These are phyloP conservation scores for Penicillium egyptiacum DNA, from an alignment of 495 filamentous ascomycete species.

Conservation along the genomic window DNA sequence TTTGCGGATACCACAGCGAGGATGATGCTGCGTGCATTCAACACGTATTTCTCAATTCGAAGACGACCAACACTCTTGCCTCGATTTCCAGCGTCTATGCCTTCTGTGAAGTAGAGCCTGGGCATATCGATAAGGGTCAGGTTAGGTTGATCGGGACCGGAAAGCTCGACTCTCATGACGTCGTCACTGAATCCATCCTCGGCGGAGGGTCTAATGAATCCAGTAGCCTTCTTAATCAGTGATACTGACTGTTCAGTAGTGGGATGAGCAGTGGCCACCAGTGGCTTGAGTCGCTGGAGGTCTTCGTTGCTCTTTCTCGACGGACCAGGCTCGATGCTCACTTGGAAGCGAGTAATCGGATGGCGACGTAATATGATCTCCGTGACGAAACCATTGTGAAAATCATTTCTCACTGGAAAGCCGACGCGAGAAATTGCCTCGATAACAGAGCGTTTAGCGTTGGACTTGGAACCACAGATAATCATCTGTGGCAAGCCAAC, in stretches of 20 bases:
- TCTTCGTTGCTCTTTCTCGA: background rate
- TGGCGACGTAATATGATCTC: constrained; percentile 25
- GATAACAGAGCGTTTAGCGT: constrained; percentile 62
- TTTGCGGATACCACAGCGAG: background rate
- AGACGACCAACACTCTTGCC: no score
- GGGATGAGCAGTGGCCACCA: background rate
- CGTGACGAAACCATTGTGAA: constrained; percentile 38
- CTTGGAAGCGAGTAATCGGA: background rate
- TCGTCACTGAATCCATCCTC: background rate
- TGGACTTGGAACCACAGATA: constrained; percentile 59
- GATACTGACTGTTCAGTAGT: background rate
- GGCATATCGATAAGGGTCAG: background rate
- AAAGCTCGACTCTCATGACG: background rate
- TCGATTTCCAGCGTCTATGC: no score
- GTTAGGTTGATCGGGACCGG: background rate
- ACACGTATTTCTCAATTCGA: background rate
- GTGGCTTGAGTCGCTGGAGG: background rate
- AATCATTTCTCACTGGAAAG: constrained; percentile 32
- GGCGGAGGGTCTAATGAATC: background rate
- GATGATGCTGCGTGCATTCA: background rate
- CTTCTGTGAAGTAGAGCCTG: background rate
- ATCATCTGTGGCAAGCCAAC: constrained; percentile 35
- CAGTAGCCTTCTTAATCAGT: background rate
- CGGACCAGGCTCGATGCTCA: background rate
- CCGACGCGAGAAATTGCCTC: constrained; percentile 31